These are phyloP conservation scores for Calonectria hongkongensis DNA, from an alignment of 2,329 filamentous ascomycete species.

Conservation along the genomic window DNA sequence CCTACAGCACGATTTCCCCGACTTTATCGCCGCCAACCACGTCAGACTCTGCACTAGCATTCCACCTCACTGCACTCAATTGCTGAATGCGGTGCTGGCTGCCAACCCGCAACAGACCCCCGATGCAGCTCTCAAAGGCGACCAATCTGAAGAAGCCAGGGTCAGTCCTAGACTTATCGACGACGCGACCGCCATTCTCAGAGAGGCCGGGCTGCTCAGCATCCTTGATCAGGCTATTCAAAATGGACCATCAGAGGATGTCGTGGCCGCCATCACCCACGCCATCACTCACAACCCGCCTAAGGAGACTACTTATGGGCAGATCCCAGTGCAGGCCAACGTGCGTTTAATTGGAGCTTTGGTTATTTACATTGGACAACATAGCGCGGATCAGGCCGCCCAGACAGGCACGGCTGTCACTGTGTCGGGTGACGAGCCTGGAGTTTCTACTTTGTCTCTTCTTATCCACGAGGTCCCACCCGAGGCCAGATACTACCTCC, in stretches of 20 bases:
- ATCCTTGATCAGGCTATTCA: constrained; percentile 76
- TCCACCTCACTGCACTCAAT: constrained; percentile 88
- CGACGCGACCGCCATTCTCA: constrained; percentile 75
- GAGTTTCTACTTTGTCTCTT: constrained; percentile 84
- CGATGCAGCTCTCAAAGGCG: constrained; percentile 84
- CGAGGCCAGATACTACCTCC: constrained; percentile 88
- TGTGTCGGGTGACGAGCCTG: constrained; percentile 63
- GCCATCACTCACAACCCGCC: constrained; percentile 78
- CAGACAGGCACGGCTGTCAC: constrained; percentile 76
- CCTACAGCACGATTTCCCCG: constrained; percentile 94
- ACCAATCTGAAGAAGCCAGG: constrained; percentile 84
- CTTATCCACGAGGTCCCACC: constrained; percentile 84
- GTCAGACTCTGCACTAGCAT: constrained; percentile 87
- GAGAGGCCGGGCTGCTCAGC: constrained; percentile 72
- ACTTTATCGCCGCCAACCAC: constrained; percentile 93
- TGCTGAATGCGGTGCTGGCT: constrained; percentile 91
- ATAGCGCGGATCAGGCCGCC: constrained; percentile 77
- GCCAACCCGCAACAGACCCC: constrained; percentile 83
- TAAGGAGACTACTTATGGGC: constrained; percentile 79
- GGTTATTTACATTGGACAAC: constrained; percentile 86
- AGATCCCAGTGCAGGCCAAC: constrained; percentile 81
- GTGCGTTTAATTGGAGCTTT: constrained; percentile 85
- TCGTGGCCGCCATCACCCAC: constrained; percentile 84
- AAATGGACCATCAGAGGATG: constrained; percentile 80
- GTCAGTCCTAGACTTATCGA: constrained; percentile 79